Evolutionary conservation across 768 basidiomycete species (phyloP), one percentile per base, ranked within the genome.

Genomic region (Kwoniella heveanensis): DNA sequence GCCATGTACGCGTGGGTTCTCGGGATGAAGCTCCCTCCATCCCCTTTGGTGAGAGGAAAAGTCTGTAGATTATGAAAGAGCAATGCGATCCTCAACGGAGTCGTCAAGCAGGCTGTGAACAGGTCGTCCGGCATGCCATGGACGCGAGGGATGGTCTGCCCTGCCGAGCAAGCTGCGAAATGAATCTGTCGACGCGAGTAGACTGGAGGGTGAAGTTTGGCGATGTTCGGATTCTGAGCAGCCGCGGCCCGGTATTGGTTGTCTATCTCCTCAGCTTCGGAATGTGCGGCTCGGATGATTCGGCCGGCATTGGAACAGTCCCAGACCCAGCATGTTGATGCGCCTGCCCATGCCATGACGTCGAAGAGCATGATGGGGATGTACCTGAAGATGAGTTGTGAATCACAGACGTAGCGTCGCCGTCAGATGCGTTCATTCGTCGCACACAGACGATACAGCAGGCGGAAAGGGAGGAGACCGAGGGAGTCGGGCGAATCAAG

Each of bases 311-410:
- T 50, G 19, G 67, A 65, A 39, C 73, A 74, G 51, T 77, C 75
- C 75, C 75, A 77, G 15, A 77, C 66, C 53, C 68, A 77, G 46
- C 73, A 74, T 1, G 71, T 67, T 1, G 73, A 66, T 0, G 73
- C 65, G 15, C 73, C 75, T 0, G 75, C 70, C 75, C 75, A 77
- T 29, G 71, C 72, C 29, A 77, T 37, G 15, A 74, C 54, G 48
- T 77, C 75, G 60, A 77, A 77, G 0, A 77, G 60, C 19, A 74
- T 69, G 54, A 77, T 69, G n/a, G 75, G 75, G 53, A 77, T 77
- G 58, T 77, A 77, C 47, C 75, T 77, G 55, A 4, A 13, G 21
- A 44, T 21, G n/a, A 32, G 32, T 54, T 0, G 17, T 4, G 21
- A 29, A n/a, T n/a, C n/a, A n/a, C n/a, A n/a, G n/a, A n/a, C n/a